Evolutionary conservation across 2,329 filamentous ascomycete genomes (phyloP), one percentile per base, ranked within the genome.

Genomic region (Alternaria sp.): DNA sequence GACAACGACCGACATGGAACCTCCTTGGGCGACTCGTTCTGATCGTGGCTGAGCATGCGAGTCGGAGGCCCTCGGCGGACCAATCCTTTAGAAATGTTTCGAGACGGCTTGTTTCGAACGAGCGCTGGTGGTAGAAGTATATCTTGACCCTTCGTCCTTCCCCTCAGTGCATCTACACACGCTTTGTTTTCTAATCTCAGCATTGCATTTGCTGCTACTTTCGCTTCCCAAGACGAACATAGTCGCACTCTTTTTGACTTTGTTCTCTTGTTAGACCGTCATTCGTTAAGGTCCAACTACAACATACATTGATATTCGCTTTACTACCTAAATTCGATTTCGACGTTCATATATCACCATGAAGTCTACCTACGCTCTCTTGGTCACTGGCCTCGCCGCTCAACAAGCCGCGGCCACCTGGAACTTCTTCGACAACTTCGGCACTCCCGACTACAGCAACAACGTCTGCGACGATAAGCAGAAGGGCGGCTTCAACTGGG

Each of bases 401-500:
- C 82, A 83, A 77, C 83, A 83, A 71, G 84, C 72, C 40, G 64
- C 81, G 68, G 75, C 82, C 50, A 84, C 73, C 72, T 90, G 87
- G 85, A 77, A 80, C 65, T 80, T 81, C 62, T 80, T 83, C 67
- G 83, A 84, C 59, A 74, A 80, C 64, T 96, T 89, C 85, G 84
- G 84, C 52, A 90, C 86, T 79, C 93, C 93, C 12, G 81, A 83
- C 62, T 93, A 92, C 85, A 88, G 86, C 75, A 83, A 93, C 83
- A 96, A 96, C 84, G 81, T 90, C 73, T 97, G 95, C 82, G 88
- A 86, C 62, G 78, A 86, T n/a, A 80, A 89, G 69, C 92, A 96
- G 83, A 81, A 86, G 67, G 69, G 74, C 21, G 93, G 93, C 54
- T 96, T 91, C 80, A 83, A 90, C 83, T 97, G 91, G 87, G 80